Evolutionary conservation across 805 yeast genomes (phyloP), one percentile per base, ranked within the genome.

Genomic region (Candida sithepensis): DNA sequence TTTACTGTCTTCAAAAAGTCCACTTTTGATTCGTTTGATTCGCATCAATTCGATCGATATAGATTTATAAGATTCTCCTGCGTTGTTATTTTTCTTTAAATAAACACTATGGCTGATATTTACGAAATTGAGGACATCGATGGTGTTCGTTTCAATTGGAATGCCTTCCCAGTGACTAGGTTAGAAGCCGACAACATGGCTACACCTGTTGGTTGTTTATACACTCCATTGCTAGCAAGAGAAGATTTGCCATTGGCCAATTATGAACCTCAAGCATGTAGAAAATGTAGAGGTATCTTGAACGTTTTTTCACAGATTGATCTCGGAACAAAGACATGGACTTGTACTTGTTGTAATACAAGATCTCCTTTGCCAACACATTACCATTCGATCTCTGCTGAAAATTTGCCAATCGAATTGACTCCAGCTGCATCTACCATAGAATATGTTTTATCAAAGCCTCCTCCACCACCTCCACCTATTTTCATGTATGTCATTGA

Each of bases 151-250:
- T 84, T 86, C 71, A 80, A 85, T 58, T 86, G 92, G 92, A 84
- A 86, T 65, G 85, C 88, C 38, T 84, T 92, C 60, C 99, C 99
- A 24, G 82, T 87, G 38, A 84, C 96, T 34, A 82, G 90, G 57
- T 80, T 82, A 38, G 98, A 94, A 67, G 94, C 96, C 18, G 84
- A 84, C 59, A 85, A 94, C 57, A 85, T 90, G 61, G 95, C 92
- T 18, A 91, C 94, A 28, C 99, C 99, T 12, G 84, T 94, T 33
- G 96, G 97, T 38, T 85, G 96, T 47, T 71, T 94, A 52, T 94
- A 90, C 73, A 91, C 97, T n/a, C 99, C 99, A 8, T 77, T 94
- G 58, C 82, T 88, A 60, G 81, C 80, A 48, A 79, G 87, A 55
- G 85, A 84, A 50, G 90, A 84, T 53, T 72, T 89, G 52, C 84